Conservation (phyloP, 2,329 filamentous ascomycete species). For the Ceratocystiopsis brevicomis region DNA sequence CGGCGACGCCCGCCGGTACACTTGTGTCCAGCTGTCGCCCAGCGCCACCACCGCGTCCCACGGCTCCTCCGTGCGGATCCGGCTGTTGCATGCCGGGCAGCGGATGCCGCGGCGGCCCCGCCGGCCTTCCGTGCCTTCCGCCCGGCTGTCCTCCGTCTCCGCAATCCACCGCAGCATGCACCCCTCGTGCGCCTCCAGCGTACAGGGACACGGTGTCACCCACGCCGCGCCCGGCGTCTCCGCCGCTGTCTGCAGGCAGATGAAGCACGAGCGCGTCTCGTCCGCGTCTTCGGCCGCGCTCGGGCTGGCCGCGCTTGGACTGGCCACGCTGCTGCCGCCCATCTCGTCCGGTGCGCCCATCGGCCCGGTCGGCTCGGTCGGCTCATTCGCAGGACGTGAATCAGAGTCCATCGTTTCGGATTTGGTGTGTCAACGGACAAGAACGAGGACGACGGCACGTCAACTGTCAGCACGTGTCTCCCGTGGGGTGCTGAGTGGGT, state of each 20-base stretch:
- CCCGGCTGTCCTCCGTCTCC: constrained; percentile 52
- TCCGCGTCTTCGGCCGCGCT: background rate
- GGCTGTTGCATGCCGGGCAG: constrained; percentile 78
- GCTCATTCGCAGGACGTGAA: too few relatives aligned
- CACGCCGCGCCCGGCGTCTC: constrained; percentile 37
- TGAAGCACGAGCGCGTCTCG: constrained; percentile 29
- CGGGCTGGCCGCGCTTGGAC: background rate
- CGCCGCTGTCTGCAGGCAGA: constrained; percentile 39
- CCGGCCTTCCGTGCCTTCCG: too few relatives aligned
- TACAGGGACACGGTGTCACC: constrained; percentile 81
- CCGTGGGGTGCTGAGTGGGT: too few relatives aligned
- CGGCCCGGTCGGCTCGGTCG: too few relatives aligned
- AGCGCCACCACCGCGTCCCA: constrained; percentile 53
- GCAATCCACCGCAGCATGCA: constrained; percentile 85
- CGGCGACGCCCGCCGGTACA: constrained; percentile 35
- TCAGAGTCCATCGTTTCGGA: too few relatives aligned
- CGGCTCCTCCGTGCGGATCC: constrained; percentile 58
- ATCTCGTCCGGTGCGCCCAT: too few relatives aligned
- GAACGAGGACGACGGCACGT: too few relatives aligned
- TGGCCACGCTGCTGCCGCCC: too few relatives aligned
- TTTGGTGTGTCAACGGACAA: too few relatives aligned
- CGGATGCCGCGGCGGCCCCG: constrained; percentile 36
- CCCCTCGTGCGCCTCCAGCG: constrained; percentile 73
- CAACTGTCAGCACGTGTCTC: too few relatives aligned
- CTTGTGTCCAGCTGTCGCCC: constrained; percentile 37